Conservation (phyloP, 2,329 filamentous ascomycete species). For the Arthrobotrys sphaeroides region DNA sequence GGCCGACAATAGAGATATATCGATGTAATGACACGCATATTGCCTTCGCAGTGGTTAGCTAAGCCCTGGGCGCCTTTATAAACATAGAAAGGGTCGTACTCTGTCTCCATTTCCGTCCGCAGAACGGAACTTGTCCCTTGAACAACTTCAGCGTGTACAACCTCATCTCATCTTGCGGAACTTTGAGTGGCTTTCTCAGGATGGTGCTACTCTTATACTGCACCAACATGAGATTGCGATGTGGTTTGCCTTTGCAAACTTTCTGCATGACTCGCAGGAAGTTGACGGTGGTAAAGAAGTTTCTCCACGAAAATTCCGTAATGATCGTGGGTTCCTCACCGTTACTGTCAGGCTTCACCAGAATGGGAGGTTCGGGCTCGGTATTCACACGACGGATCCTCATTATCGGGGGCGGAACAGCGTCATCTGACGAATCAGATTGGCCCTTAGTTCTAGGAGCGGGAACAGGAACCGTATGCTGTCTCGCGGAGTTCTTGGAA, state of each 20-base stretch:
- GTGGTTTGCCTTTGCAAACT: slow-evolving; percentile 93
- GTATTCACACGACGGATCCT: slow-evolving; percentile 68
- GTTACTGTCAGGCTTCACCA: slow-evolving; percentile 51
- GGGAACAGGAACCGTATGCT: slow-evolving; percentile 33
- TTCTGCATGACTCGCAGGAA: slow-evolving; percentile 97
- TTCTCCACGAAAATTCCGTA: slow-evolving; percentile 88
- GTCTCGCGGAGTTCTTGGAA: slow-evolving; percentile 66
- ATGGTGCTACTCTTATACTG: slow-evolving; percentile 95
- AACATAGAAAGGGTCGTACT: slow-evolving; percentile 58
- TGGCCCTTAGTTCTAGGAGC: slow-evolving; percentile 54
- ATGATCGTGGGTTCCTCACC: slow-evolving; percentile 70
- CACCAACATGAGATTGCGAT: slow-evolving; percentile 90
- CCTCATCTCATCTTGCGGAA: slow-evolving; percentile 85
- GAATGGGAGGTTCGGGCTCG: slow-evolving; percentile 56
- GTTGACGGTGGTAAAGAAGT: slow-evolving; percentile 95
- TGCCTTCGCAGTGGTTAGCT: slow-evolving; percentile 62
- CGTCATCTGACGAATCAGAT: slow-evolving; percentile 70
- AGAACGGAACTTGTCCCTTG: slow-evolving; percentile 98
- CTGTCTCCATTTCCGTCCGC: slow-evolving; percentile 96
- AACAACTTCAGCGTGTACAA: slow-evolving; percentile 97
- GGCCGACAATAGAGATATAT: slow-evolving; percentile 94
- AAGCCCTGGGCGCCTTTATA: neutral
- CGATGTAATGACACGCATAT: slow-evolving; percentile 98
- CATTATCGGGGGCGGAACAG: slow-evolving; percentile 81
- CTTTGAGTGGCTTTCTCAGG: slow-evolving; percentile 87